Evolutionary conservation across 805 yeast species (phyloP), one percentile per base, ranked within the genome.

Genomic region (Zygoascus biomembranicola): DNA sequence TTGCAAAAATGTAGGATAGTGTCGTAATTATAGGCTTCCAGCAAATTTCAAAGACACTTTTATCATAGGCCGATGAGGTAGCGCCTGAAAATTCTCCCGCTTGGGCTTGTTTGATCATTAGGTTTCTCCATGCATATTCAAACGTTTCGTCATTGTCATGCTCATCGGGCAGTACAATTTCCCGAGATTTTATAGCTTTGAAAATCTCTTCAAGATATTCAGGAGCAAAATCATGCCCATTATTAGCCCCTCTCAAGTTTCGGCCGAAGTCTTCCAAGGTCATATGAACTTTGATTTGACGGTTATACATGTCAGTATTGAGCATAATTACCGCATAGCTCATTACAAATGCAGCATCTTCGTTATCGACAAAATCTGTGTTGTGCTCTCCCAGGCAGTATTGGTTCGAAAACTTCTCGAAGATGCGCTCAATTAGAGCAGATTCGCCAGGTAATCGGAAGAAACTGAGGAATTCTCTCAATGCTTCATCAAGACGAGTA

Each of bases 371-470:
- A 8, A 65, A 64, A 14, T 64, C 67, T 41, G 59, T 59, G 20
- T 72, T 71, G 6, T 70, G 70, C 63, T 84, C 88, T 54, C 85
- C 82, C 18, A 73, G 74, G 13, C 87, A 86, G 69, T 88, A 94
- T 55, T 87, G 80, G 43, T 81, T 83, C 2, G 95, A 90, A 69
- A 94, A 94, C 5, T 81, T 74, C 63, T 92, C 97, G 31, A 94
- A 85, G 14, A 92, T 80, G 62, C 97, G 78, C 67, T 94, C 99
- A 66, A 94, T 94, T 67, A 89, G 97, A 64, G 90, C 98, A 0
- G 97, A 86, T 70, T 94, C 99, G 55, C 99, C 99, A 1, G 98
- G 98, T 49, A 94, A 75, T 67, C 99, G 79, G 65, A 94, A 92
- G 19, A 86, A 79, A 53, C 87, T 85, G 59, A 95, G 74, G 55